A percentile compares a stretch with the other conserved stretches of the same genome.
phyloP scores from a whole-genome alignment of 129 eudicot genomes.

The Gnaphalium uliginosum region DNA sequence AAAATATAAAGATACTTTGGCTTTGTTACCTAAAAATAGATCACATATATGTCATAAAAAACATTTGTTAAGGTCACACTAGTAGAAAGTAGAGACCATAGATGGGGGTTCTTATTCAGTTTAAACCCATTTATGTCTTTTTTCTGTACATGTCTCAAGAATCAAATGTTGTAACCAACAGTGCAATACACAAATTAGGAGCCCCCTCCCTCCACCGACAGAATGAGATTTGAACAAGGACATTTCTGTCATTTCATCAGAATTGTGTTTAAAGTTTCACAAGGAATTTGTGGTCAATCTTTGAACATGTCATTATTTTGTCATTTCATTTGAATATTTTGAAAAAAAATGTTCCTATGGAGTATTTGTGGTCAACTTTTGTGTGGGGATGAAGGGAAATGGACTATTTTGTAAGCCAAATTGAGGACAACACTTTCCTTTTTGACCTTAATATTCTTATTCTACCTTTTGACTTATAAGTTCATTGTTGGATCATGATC shows the following conservation, averaged over 20 bases:
- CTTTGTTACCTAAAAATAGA: slow-evolving; percentile 2
- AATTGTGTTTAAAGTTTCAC: background rate
- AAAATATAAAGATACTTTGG: background rate
- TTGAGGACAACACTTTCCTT: background rate
- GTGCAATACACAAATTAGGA: slow-evolving; percentile 1
- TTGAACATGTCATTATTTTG: background rate
- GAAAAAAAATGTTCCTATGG: background rate
- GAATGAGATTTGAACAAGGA: slow-evolving; percentile 31
- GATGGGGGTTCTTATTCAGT: background rate
- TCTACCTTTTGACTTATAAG: slow-evolving; percentile 14
- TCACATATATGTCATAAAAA: slow-evolving; percentile 4
- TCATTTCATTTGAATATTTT: background rate
- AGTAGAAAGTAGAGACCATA: slow-evolving; percentile 11
- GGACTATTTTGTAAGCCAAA: background rate
- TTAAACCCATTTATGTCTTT: slow-evolving; percentile 19
- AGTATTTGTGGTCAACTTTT: slow-evolving; percentile 13
- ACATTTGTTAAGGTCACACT: background rate
- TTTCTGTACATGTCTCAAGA: slow-evolving; percentile 23
- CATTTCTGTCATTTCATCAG: slow-evolving; percentile 28
- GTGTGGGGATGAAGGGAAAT: slow-evolving; percentile 28
- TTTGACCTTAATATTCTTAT: slow-evolving; percentile 24
- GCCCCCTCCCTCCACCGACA: slow-evolving; percentile 42
- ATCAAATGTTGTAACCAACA: slow-evolving; percentile 31
- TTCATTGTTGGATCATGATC: slow-evolving; percentile 15
- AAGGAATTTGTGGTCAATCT: slow-evolving; percentile 17